Evolutionary conservation across 2,329 filamentous ascomycete species (phyloP), one percentile per base, ranked within the genome.

Genomic region (Trichoderma koningii): DNA sequence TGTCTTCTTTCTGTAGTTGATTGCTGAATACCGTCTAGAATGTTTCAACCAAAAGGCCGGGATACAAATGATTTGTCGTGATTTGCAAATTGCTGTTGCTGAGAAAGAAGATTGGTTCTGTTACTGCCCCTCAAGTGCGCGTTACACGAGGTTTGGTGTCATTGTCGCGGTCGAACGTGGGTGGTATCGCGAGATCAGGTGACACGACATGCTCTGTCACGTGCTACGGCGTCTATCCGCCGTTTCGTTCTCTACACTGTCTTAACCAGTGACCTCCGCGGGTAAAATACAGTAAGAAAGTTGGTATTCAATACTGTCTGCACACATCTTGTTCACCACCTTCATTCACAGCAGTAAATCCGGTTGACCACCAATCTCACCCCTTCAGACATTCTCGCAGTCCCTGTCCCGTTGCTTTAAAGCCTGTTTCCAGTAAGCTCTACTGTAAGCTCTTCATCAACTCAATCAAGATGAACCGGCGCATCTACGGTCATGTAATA

Each of bases 141-240:
- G 50, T 55, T 47, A 45, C 41, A 63, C 59, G 48, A 55, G n/a
- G 26, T 14, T 44, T 41, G 28, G 28, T 34, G 34, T 34, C 30
- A 34, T 19, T 19, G 48, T 53, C 60, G 60, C 60, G 60, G 30
- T 47, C 28, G 12, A 14, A n/a, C 26, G 23, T 23, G 44, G 21
- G 56, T 21, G n/a, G 50, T 19, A 55, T 63, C 60, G 60, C 60
- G 60, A 63, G 60, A 63, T 63, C 60, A 63, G 48, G 60, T 63
- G 60, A 63, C 60, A 47, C 50, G 28, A 26, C 60, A 63, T 38
- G 26, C 26, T 28, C 17, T 17, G 17, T 62, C 59, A 62, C 60
- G 60, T 63, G 60, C 41, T 34, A 28, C 45, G 17, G 45, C 21
- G 6, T 34, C 28, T 38, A 19, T n/a, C 26, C 7, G 12, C 23